Evolutionary conservation across 2,329 filamentous ascomycete genomes (phyloP).

Genomic region (Fusarium redolens): DNA sequence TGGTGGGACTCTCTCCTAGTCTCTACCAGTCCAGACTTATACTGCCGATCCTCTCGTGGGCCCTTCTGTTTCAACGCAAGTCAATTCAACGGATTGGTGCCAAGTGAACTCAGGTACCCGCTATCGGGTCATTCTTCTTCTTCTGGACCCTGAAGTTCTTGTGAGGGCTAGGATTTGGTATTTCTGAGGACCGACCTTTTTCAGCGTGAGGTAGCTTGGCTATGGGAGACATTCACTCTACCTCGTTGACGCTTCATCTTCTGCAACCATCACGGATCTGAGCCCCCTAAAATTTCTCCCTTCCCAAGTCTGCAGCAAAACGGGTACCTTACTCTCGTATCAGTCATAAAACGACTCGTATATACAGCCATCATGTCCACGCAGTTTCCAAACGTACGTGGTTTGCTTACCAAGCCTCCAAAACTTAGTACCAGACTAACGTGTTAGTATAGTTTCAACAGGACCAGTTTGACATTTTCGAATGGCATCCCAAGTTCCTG

Average conservation of each 20-base stretch:
- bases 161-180: constrained; percentile 3
- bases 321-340: neutral
- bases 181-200: constrained; percentile 4
- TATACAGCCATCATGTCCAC: constrained; percentile 37
- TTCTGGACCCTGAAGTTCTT: constrained; percentile 7
- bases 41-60: constrained; percentile 13
- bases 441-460: constrained; percentile 56
- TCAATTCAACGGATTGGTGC: constrained; percentile 1
- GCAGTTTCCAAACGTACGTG: constrained; percentile 43
- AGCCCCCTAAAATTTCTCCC: neutral
- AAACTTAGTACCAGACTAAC: constrained; percentile 26
- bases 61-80: constrained; percentile 16
- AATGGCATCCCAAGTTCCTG: constrained; percentile 93
- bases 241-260: constrained; percentile 5
- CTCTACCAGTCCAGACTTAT: neutral
- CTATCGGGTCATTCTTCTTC: neutral
- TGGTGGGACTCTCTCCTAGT: constrained; percentile 10
- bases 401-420: constrained; percentile 7
- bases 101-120: constrained; percentile 9
- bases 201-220: constrained; percentile 5
- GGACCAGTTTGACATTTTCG: constrained; percentile 80
- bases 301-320: neutral
- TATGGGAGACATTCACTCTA: constrained; percentile 15
- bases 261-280: constrained; percentile 2
- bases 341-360: neutral